Base-by-base conservation (phyloP, 208 protist genomes). In the Leptomonas pyrrhocoris region DNA sequence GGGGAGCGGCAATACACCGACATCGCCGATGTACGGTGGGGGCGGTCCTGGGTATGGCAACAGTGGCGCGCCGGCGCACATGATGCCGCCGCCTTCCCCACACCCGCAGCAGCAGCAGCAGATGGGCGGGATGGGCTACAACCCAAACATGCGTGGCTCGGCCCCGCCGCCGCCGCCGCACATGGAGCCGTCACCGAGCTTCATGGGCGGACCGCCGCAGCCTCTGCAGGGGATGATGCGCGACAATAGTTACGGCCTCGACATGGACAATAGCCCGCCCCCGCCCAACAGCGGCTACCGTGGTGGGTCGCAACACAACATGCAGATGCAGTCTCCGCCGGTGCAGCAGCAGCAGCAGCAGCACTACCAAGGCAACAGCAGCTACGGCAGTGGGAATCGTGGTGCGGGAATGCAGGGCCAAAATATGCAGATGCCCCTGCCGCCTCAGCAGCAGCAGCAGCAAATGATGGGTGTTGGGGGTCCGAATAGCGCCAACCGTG, bases 311-410 rank as follows among this genome's bases (percentile, higher is more conserved):
- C 78, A 79, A 54, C 76, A 76, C 51, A 64, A 77, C 48, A 77
- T 84, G 77, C 70, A 78, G 36, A 83, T 87, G 78, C 78, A 83
- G 50, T 79, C 70, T 31, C 75, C 56, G 12, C 64, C 73, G 2
- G 63, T 78, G 53, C 65, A 68, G 15, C 34, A 38, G 34, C 74
- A 74, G 51, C 76, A 81, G 53, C 73, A 66, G 36, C 77, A 81
- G 55, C 72, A 74, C 43, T 63, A 78, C 48, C 67, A 73, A 28
- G 64, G 61, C 15, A 79, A 73, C 66, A 69, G 69, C 53, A 59
- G 28, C 59, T 66, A 68, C 57, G 65, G 73, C 42, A 48, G 73
- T 58, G 59, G 51, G 23, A 40, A 55, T n/a, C 63, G 74, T 34
- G 69, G 67, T 27, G 57, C 16, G 30, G 70, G 70, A 6, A 71